Conservation (phyloP, 805 yeast genomes). For the Yarrowia alimentaria region DNA sequence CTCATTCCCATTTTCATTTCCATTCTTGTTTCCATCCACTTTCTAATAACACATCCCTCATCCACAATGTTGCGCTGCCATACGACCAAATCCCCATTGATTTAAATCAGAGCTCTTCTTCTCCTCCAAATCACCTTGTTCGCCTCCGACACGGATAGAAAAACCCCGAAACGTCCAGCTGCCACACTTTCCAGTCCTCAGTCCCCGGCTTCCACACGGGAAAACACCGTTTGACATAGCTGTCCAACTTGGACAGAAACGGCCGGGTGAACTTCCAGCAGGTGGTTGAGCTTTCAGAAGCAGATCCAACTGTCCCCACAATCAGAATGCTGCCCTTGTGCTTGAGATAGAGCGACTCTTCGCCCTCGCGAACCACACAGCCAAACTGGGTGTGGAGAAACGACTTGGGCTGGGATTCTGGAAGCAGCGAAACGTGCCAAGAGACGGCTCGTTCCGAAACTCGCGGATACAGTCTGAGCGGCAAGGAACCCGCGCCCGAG, state of each 20-base stretch:
- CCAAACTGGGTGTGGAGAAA: background rate
- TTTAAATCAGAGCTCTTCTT: too few species aligned
- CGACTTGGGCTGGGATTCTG: constrained; percentile 1
- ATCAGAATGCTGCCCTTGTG: constrained; percentile 4
- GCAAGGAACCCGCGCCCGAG: background rate
- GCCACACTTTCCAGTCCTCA: constrained; percentile 16
- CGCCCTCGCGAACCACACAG: constrained; percentile 7
- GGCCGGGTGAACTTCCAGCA: constrained; percentile 22
- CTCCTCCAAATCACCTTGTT: constrained; percentile 2
- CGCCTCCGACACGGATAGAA: constrained; percentile 9
- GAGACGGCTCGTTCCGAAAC: background rate
- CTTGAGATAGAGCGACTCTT: background rate
- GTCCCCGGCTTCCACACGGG: constrained; percentile 2
- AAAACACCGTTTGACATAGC: background rate
- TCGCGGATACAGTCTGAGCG: background rate
- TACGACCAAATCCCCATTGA: too few species aligned
- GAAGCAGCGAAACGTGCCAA: constrained; percentile 2
- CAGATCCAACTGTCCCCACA: constrained; percentile 14
- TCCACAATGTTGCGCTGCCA: too few species aligned
- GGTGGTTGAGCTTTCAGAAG: too few species aligned
- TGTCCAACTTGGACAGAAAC: constrained; percentile 2
- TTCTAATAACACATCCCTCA: too few species aligned
- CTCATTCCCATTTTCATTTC: too few species aligned
- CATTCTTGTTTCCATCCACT: too few species aligned
- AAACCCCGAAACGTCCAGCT: constrained; percentile 1